Base-by-base conservation (phyloP, 2,329 filamentous ascomycete genomes). In the Xylariomycetidae sp. region DNA sequence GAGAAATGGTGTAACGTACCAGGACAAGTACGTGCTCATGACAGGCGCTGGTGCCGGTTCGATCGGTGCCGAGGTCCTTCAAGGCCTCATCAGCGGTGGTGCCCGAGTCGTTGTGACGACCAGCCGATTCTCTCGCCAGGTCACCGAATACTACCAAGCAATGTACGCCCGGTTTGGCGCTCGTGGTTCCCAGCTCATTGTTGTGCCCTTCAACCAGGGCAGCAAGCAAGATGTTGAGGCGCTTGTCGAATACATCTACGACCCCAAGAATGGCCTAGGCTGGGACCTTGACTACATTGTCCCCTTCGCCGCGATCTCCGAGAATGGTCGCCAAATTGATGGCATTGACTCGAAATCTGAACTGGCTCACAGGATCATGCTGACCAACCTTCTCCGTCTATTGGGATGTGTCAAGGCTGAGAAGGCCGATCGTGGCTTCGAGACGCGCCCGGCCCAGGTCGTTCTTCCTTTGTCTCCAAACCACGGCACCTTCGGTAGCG, bases 171-270 rank as follows among this genome's bases (percentile, higher is more conserved):
- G 89, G 40, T 95, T 85, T 53, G 92, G 92, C 53, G 86, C 87
- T 40, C 85, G 87, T 46, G 92, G 92, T 45, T 96, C 92, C 37
- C 89, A 96, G 66, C 82, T 98, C 35, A 87, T 98, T 25, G 92
- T 98, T 35, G 93, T 96, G 35, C 92, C 93, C 31, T 98, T 98
- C 77, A 98, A 98, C 64, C 89, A 95, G 62, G 92, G 90, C 44
- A 96, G 90, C 70, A 93, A 95, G 68, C 90, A 96, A 61, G 92
- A 98, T 58, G 85, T 95, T 22, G 87, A 96, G 60, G 88, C 88
- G 29, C 74, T 98, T 6, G 73, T 98, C 32, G 76, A 95, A 40
- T 98, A 96, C 69, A 93, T 98, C 57, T 98, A 95, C 59, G 90
- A 96, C 57, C 63, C 83, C 43, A 98, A 96, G 80, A 89, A 82